Base-by-base conservation (phyloP, 129 eudicot genomes). In the Scalesia atractyloides region DNA sequence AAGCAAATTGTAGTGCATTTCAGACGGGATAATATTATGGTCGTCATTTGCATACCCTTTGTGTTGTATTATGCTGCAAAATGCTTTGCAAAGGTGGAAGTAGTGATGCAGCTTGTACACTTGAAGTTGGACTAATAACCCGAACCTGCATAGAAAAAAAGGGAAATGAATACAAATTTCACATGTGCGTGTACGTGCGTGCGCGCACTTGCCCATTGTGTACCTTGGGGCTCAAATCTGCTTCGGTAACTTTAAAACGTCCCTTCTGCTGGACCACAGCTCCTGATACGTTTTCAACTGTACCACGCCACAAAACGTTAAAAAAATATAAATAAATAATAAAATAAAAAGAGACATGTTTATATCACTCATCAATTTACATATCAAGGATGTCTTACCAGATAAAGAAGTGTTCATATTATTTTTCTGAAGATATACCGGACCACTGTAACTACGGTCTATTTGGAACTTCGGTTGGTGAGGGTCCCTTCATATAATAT, bases 221-320 rank as follows among this genome's bases (percentile, higher is more conserved):
- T 76, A 76, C 81, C 81, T 76, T 76, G 19, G 75, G 46, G 17
- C 64, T 79, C 57, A 78, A 63, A 60, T 87, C 95, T 39, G 87
- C 91, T 62, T 90, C 84, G 11, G 90, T 88, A 59, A 88, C 90
- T 83, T 91, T 84, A 75, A 91, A 91, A 57, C 97, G 97, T 2
- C 97, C 97, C 84, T 74, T 88, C 26, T 85, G 90, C 64, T 86
- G 86, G 43, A 91, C 79, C 64, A 94, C 86, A 41, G 86, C 84
- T 77, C 89, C 95, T 52, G 92, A 66, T 48, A 82, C 59, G 68
- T 91, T 92, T 46, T 91, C 97, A 66, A 80, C 91, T 91, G 68
- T 66, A 78, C 66, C 46, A 61, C 14, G 7, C 20, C 34, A 61
- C 36, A 66, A 43, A 68, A 73, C n/a, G 41, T 26, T 50, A 17